These are phyloP conservation scores for Raddia guianensis DNA, from an alignment of 176 grass and related monocot genomes.

Conservation along the genomic window DNA sequence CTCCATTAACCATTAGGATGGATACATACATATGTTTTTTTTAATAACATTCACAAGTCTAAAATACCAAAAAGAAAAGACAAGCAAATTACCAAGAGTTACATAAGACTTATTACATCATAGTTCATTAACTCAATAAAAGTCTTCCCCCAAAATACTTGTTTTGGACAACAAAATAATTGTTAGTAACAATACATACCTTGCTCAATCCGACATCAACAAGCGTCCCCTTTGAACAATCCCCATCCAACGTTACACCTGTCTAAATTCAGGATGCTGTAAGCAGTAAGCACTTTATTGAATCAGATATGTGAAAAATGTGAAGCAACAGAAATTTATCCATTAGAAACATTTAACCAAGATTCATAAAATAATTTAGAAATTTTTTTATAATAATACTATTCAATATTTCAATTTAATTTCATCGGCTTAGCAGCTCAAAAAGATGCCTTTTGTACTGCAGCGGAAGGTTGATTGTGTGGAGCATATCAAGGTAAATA, in stretches of 20 bases:
- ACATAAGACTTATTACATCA: not conserved
- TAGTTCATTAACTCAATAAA: slow-evolving; percentile 14
- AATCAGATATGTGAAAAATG: slow-evolving; percentile 25
- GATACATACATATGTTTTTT: not conserved
- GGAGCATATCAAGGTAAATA: not conserved
- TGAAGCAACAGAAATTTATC: not conserved
- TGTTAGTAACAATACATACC: slow-evolving; percentile 49
- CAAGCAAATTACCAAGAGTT: not conserved
- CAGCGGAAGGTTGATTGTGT: not conserved
- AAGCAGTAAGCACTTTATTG: slow-evolving; percentile 48
- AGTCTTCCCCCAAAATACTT: slow-evolving; percentile 15
- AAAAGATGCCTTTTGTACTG: not conserved
- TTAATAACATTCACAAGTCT: not conserved
- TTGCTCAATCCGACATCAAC: slow-evolving; percentile 97
- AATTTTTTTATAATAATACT: slow-evolving; percentile 10
- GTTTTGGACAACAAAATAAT: not conserved
- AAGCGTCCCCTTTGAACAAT: slow-evolving; percentile 70
- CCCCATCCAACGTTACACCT: slow-evolving; percentile 86
- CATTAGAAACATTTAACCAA: not conserved
- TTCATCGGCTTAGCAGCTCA: slow-evolving; percentile 7
- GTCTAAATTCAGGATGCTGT: slow-evolving; percentile 39
- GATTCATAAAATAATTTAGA: not conserved
- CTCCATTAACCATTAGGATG: not conserved
- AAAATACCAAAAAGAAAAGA: not conserved
- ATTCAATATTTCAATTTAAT: not conserved